Base-by-base conservation (phyloP, 495 filamentous ascomycete genomes). In the Penicillium desertorum region DNA sequence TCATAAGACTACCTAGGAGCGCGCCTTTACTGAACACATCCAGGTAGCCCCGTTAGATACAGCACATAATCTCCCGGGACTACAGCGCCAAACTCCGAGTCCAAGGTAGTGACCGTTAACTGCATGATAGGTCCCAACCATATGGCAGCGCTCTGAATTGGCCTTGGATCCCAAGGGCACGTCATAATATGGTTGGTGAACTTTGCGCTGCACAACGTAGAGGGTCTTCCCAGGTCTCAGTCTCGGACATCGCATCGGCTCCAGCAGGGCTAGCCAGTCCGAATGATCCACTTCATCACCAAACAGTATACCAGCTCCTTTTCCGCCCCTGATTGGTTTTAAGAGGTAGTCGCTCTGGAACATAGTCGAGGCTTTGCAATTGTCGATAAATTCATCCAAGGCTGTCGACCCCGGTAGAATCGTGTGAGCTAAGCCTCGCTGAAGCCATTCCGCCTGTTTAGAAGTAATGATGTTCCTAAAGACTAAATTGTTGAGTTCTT, bases 261-360 rank as follows among this genome's bases (percentile, higher is more conserved):
- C 36, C 36, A 37, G 36, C 16, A 37, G 36, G 6, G 36, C 36
- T 37, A 62, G 14, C 75, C 75, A 78, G 50, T 57, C 89, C 41
- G 8, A 89, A 88, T 4, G 84, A 92, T 14, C 91, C 93, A 63
- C 89, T 90, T 1, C 93, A 93, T 65, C 60, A 2, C 74, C 74
- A 51, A 76, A 69, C 1, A 70, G 16, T 20, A 77, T 77, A 2
- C 72, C 74, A 17, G 66, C 67, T 1, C 74, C 68, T 16, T 63
- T 62, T 0, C 66, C 75, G 5, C 54, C 50, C 7, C 68, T 57
- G 19, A 58, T 66, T 0, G 68, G 68, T 44, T 77, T 77, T 9
- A 76, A 36, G 2, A 75, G 22, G 55, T 65, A 77, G 4, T 68
- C 45, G 22, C 71, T 23, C 27, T 66, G 62, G 50, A 63, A 37